Evolutionary conservation across 2,329 filamentous ascomycete species (phyloP), one percentile per base, ranked within the genome.

Genomic region (Colletotrichum truncatum): DNA sequence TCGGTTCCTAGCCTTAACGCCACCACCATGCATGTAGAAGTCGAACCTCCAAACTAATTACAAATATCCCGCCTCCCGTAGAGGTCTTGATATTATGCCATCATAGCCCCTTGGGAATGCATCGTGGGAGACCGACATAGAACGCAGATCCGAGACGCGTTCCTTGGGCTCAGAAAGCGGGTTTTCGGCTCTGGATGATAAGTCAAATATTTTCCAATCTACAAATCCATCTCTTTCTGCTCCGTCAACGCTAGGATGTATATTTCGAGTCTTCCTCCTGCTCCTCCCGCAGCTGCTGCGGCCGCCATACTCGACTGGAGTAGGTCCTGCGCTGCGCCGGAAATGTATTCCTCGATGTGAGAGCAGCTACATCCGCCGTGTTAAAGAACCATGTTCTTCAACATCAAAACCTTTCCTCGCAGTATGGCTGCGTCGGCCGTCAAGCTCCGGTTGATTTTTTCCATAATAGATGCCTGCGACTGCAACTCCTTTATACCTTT

Each of bases 391-490:
- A 68, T 64, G 39, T 52, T 60, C 46, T 68, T 68, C 3, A 68
- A n/a, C 59, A 68, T 53, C 12, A 68, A 25, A 6, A 67, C 64
- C 46, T 68, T 64, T 11, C 51, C 30, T 2, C 60, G 59, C 6
- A 68, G 59, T 55, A 49, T 4, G 1, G 67, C 8, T 1, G 64
- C 59, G 26, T 68, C 64, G 9, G 32, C 36, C n/a, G 39, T 39
- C 12, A 68, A 51, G 18, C n/a, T 52, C 43, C 51, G 39, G 64
- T 68, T 58, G 10, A 68, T 39, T 14, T 39, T 30, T 4, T 59
- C 67, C 3, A 28, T 78, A 12, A 67, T 43, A 1, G 46, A 45
- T 30, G 67, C 67, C n/a, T 67, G 64, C 3, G 55, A 61, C 23
- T 68, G 67, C 45, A 68, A 51, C 46, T 61, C 59, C 6, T 53